These are phyloP conservation scores for Porpolomopsis calyptriformis DNA, from an alignment of 768 basidiomycete species.

Conservation along the genomic window DNA sequence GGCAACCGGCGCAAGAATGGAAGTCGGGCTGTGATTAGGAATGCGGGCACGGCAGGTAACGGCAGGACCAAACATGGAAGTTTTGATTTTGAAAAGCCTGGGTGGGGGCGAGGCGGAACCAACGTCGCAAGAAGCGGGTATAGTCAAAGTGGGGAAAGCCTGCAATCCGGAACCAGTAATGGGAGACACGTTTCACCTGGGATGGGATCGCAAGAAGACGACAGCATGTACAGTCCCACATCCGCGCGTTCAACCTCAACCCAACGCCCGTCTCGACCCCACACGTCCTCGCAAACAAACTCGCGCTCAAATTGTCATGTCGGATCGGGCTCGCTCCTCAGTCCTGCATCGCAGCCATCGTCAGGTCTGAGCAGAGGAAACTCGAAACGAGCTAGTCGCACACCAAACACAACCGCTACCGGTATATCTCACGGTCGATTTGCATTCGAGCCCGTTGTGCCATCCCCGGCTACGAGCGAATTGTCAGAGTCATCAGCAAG, in stretches of 20 bases:
- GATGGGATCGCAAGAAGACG: constrained; percentile 7
- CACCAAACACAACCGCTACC: constrained; percentile 23
- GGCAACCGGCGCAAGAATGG: not conserved
- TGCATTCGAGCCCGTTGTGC: constrained; percentile 58
- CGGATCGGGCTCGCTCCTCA: constrained; percentile 15
- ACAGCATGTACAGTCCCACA: constrained; percentile 7
- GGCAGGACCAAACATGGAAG: constrained; percentile 55
- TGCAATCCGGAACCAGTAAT: constrained; percentile 5
- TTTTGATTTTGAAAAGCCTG: constrained; percentile 69
- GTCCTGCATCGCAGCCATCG: constrained; percentile 27
- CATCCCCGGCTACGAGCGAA: constrained; percentile 32
- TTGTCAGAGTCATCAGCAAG: constrained; percentile 9
- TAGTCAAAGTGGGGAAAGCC: constrained; percentile 9
- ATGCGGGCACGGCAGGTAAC: constrained; percentile 6
- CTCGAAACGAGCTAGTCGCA: constrained; percentile 23
- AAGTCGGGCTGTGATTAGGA: not conserved
- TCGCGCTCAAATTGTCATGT: constrained; percentile 1
- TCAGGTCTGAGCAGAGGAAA: constrained; percentile 52
- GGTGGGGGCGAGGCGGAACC: constrained; percentile 27
- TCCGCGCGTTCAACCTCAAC: constrained; percentile 6
- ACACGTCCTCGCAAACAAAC: constrained; percentile 26
- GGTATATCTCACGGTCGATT: constrained; percentile 49
- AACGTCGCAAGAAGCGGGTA: constrained; percentile 6
- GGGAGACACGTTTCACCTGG: constrained; percentile 10
- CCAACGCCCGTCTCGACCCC: constrained; percentile 10